Evolutionary conservation across 441 rosid genomes (phyloP), one percentile per base, ranked within the genome.

Genomic region (Metrosideros polymorpha): DNA sequence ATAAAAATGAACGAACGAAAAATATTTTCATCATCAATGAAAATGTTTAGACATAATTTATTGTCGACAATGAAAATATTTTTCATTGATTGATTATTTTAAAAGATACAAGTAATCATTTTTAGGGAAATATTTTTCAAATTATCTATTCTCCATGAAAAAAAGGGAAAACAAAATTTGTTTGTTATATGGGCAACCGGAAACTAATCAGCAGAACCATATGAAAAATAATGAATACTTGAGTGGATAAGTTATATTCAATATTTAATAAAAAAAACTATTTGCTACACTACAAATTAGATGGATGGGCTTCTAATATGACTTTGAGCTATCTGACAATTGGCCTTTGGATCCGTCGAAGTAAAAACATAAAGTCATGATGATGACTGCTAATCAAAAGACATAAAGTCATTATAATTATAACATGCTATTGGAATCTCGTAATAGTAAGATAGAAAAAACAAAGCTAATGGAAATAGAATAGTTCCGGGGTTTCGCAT

Each of bases 391-490:
- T 32, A 18, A 63, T 63, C 25, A 63, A 39, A 9, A 66, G 14
- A 39, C 12, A 63, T 3, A 17, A 63, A 63, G 12, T 8, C 76
- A 1, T 32, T 18, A 4, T 5, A 29, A 14, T 35, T 35, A n/a
- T 2, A 35, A 13, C 63, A 59, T 15, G 12, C 22, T 15, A 61
- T 61, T 15, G 39, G 75, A 61, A 61, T 30, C 75, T 18, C 27
- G 43, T 39, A 19, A 35, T 2, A 19, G 27, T 9, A 19, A 3
- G 45, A 32, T 0, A 0, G 45, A 66, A 19, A 66, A 0, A 1
- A 27, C 27, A 35, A 35, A 35, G 45, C 77, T 5, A 66, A 66
- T 66, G 43, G 45, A 19, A 66, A 35, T 22, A 6, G 45, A 66
- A 19, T 63, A 32, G 17, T 24, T 19, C 27, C 45, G 14, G 43